These are phyloP conservation scores for Galerina marginata DNA, from an alignment of 768 basidiomycete species.

Conservation along the genomic window DNA sequence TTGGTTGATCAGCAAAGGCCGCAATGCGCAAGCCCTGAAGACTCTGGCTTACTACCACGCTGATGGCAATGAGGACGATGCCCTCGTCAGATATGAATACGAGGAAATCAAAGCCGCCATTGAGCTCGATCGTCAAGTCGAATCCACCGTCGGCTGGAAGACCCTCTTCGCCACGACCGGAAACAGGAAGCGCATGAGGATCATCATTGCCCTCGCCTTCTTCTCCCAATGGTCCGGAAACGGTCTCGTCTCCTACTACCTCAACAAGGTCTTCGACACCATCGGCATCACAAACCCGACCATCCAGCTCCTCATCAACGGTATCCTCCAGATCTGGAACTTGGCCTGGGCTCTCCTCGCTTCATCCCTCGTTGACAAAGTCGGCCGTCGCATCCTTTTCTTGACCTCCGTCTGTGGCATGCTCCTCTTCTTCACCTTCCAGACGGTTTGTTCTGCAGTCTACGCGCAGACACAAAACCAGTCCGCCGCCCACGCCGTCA, in stretches of 20 bases:
- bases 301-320: conserved; percentile 82
- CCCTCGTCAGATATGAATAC: conserved; percentile 75
- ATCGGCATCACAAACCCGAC: conserved; percentile 68
- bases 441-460: conserved; percentile 68
- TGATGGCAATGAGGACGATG: conserved; percentile 69
- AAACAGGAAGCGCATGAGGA: conserved; percentile 77
- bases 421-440: conserved; percentile 68
- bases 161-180: conserved; percentile 69
- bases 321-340: conserved; percentile 86
- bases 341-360: conserved; percentile 45
- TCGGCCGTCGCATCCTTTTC: conserved; percentile 77
- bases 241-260: conserved; percentile 84
- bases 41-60: conserved; percentile 85
- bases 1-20: conserved; percentile 80
- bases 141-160: conserved; percentile 69
- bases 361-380: conserved; percentile 54
- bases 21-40: conserved; percentile 68
- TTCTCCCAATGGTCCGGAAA: conserved; percentile 90
- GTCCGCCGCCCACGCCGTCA: conserved; percentile 69
- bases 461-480: conserved; percentile 48
- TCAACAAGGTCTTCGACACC: conserved; percentile 70
- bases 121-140: conserved; percentile 66
- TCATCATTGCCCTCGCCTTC: conserved; percentile 79
- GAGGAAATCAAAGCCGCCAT: conserved; percentile 83
- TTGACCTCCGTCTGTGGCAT: conserved; percentile 62